Percentiles rank a stretch among this genome's conserved stretches.
Evolutionary conservation across 169 alveolate genomes (phyloP).

Genomic region (Perkinsus chesapeaki): DNA sequence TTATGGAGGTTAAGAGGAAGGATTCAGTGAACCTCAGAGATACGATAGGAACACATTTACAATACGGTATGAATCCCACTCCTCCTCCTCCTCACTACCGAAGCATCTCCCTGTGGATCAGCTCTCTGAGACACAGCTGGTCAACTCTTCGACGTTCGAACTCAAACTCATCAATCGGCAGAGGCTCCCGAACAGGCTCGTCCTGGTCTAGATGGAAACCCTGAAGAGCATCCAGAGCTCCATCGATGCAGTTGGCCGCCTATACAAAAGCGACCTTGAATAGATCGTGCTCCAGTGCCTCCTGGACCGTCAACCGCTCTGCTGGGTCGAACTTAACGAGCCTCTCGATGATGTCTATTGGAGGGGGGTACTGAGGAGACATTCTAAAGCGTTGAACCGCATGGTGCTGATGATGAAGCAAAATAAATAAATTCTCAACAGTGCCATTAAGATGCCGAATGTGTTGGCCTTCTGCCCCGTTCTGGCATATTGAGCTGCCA

Average conservation of each 20-base stretch:
- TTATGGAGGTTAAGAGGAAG: no score
- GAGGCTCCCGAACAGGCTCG: not conserved
- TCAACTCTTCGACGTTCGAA: not conserved
- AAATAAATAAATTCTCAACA: no score
- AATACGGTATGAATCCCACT: no score
- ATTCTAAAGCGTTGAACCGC: no score
- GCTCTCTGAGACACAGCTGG: not conserved
- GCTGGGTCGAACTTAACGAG: conserved; percentile 22
- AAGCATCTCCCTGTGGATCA: not conserved
- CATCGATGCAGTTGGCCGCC: not conserved
- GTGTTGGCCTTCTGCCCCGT: no score
- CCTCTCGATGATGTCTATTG: conserved; percentile 12
- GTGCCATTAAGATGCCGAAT: no score
- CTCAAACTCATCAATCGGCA: not conserved
- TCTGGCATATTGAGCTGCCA: no score
- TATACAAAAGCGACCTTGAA: not conserved
- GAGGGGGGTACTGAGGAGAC: not conserved
- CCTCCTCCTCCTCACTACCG: not conserved
- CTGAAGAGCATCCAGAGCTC: not conserved
- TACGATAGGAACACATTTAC: no score
- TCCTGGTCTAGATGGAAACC: not conserved
- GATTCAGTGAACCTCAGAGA: no score
- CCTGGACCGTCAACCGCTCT: conserved; percentile 21
- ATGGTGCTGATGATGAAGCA: no score
- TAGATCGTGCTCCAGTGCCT: conserved; percentile 29